Base-by-base conservation (phyloP, 352 stramenopile species). In the Globisporangium camurandrum region DNA sequence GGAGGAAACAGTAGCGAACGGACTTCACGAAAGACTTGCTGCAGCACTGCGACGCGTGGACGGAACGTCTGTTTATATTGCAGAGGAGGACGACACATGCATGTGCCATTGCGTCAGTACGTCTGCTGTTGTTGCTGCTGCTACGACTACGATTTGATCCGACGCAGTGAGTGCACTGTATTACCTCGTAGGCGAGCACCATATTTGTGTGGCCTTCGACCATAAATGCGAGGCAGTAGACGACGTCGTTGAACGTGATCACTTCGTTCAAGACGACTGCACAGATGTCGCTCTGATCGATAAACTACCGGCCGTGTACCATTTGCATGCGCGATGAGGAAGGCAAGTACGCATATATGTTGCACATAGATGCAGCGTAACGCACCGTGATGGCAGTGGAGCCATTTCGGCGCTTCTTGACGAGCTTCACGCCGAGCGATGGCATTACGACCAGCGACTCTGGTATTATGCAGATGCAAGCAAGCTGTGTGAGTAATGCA, bases 181-280 rank as follows among this genome's bases (percentile, higher is more conserved):
- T n/a, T 44, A 91, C 82, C 75, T 93, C 67, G 56, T 88, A 94
- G 3, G 78, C 67, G 19, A 92, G 55, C 47, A 88, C 57, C 79
- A 92, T 92, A 20, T 71, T 58, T 23, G 66, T 59, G 38, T 86
- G 62, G 19, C 67, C 69, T 19, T 86, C 49, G n/a, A 88, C 62
- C 71, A 89, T 76, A 36, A 94, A 75, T 14, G 82, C 83, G 30
- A 94, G 49, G 50, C 75, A 88, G 62, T 94, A 94, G 17, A 90
- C 74, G 0, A 92, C 83, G 41, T 80, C 73, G 20, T 66, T 70
- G 43, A 92, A 89, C 26, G 67, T 79, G 40, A 94, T 92, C 4
- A 69, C 78, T 54, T 94, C 83, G 54, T 90, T 91, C 57, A 94
- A 59, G 12, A 88, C 70, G 36, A 92, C 77, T 1, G 78, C 80